Evolutionary conservation across 179 eudicot species (phyloP).

Genomic region (Vitellaria paradoxa): DNA sequence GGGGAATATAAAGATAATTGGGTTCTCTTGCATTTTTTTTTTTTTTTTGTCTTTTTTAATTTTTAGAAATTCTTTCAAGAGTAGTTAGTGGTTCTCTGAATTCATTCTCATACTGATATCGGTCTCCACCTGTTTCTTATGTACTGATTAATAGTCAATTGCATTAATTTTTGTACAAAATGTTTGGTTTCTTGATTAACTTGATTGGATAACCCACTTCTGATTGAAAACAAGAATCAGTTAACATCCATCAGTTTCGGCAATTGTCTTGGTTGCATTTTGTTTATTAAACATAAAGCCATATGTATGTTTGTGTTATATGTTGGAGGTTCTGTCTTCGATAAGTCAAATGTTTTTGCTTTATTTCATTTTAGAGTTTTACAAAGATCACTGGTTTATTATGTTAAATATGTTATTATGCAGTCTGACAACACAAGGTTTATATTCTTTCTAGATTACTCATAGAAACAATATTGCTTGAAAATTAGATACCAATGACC

Average conservation of each 20-base stretch:
- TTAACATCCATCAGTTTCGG: background rate
- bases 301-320: background rate
- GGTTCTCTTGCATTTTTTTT: background rate
- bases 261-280: slow-evolving; percentile 10
- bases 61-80: background rate
- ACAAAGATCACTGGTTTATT: too few relatives aligned
- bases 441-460: background rate
- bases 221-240: background rate
- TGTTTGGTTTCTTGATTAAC: background rate
- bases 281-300: background rate
- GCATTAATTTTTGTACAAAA: background rate
- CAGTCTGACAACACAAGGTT: too few relatives aligned
- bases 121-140: background rate
- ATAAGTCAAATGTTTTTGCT: background rate
- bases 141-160: background rate
- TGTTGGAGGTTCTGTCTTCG: background rate
- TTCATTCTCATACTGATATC: background rate
- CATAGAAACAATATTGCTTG: background rate
- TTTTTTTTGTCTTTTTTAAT: background rate
- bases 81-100: background rate
- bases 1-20: background rate
- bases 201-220: slow-evolving; percentile 11
- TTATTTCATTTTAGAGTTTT: background rate
- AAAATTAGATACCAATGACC: background rate
- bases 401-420: too few relatives aligned